Evolutionary conservation across 2,329 filamentous ascomycete genomes (phyloP), one percentile per base, ranked within the genome.

Genomic region (Fusarium neocosmosporiellum): DNA sequence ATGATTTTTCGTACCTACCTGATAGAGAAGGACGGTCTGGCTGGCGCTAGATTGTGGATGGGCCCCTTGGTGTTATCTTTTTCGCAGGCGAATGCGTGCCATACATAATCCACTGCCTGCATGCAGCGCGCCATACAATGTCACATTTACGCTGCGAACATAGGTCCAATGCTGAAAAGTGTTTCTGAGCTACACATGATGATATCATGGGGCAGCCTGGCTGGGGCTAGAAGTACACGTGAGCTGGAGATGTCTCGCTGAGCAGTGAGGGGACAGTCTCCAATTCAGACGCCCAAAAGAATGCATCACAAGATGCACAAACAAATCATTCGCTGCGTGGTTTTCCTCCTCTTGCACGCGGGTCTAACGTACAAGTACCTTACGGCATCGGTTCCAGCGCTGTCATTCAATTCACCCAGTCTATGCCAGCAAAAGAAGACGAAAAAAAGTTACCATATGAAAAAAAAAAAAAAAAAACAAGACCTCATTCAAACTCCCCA

Each of bases 21-120:
- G 75, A 81, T 82, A 81, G 80, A 82, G 69, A 75, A 74, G 75
- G 69, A 75, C 73, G 78, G 74, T 77, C 73, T 77, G 76, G 75
- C 72, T 74, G 73, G 73, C 70, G 73, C 70, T 59, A 57, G 34
- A 78, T 76, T 69, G 71, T 75, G 73, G 68, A 73, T 73, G 65
- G 71, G 57, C 75, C 71, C 57, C 59, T 70, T 66, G 69, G 66
- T 72, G 71, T 72, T 73, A 34, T 46, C 65, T 54, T 68, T 64
- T 65, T 66, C 63, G 43, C 66, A 41, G 66, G 72, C 72, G 74
- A 73, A 67, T 67, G 75, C 65, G 74, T 75, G 74, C 62, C 66
- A 72, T 65, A 71, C 66, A 72, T 65, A 71, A 71, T 59, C 59
- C 50, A 54, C 31, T 59, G 71, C 75, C 31, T 59, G 71, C 75